Conservation (phyloP, 1,284 basidiomycete genomes). For the Neolentinus lepideus region DNA sequence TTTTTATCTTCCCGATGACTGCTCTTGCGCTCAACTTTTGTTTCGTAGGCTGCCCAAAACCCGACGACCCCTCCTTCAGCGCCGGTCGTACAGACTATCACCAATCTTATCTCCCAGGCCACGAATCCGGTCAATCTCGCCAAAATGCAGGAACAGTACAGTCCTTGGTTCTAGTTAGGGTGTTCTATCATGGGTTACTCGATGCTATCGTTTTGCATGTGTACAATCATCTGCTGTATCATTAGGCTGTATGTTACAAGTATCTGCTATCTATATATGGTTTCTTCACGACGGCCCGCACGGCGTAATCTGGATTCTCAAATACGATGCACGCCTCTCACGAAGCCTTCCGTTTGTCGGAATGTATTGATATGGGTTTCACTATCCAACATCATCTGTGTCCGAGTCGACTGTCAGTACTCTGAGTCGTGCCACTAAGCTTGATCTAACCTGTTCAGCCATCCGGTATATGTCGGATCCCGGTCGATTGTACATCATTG, state of each 20-base stretch:
- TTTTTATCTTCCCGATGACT: background rate
- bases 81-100: slow-evolving; percentile 78
- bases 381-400: slow-evolving; percentile 80
- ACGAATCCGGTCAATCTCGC: slow-evolving; percentile 73
- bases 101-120: slow-evolving; percentile 74
- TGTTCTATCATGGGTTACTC: background rate
- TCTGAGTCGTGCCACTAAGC: slow-evolving; percentile 3
- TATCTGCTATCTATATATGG: background rate
- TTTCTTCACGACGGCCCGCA: background rate
- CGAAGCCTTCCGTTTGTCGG: slow-evolving; percentile 68
- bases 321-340: slow-evolving; percentile 22
- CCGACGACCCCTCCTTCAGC: slow-evolving; percentile 16
- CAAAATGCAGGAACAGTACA: slow-evolving; percentile 76
- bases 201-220: background rate
- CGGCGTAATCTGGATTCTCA: background rate
- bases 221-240: background rate
- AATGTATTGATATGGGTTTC: slow-evolving; percentile 73
- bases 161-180: slow-evolving; percentile 69
- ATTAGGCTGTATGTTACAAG: background rate
- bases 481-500: slow-evolving; percentile 90
- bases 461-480: slow-evolving; percentile 79
- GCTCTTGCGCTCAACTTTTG: background rate
- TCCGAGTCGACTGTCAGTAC: slow-evolving; percentile 5
- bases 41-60: background rate
- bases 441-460: slow-evolving; percentile 73